phyloP scores from a whole-genome alignment of 345 rosid genomes.

The Euphorbia lathyris region DNA sequence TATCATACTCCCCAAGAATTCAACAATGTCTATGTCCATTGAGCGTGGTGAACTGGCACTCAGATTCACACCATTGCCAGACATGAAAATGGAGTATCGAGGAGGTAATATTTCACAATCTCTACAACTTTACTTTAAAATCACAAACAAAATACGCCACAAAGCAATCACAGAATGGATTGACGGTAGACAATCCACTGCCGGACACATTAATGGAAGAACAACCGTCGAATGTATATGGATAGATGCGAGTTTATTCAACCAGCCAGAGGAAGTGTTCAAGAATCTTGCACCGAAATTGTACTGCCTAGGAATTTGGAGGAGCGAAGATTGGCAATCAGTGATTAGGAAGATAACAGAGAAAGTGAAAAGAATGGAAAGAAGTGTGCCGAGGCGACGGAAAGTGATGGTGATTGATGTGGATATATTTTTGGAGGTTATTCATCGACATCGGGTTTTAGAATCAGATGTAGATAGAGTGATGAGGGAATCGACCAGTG shows the following conservation, averaged over 20 bases:
- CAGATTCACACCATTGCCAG: background rate
- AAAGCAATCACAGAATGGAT: background rate
- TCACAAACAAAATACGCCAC: background rate
- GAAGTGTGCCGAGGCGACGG: background rate
- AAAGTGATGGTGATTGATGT: background rate
- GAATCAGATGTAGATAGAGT: background rate
- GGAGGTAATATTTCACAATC: background rate
- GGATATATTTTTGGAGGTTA: background rate
- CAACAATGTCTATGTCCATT: background rate
- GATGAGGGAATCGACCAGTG: background rate
- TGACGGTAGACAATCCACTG: background rate
- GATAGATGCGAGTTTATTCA: background rate
- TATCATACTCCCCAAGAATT: background rate
- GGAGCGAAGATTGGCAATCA: background rate
- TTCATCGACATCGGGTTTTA: background rate
- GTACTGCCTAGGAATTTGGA: background rate
- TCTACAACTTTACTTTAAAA: background rate
- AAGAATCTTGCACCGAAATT: background rate
- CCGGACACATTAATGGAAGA: background rate
- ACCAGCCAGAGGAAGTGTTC: background rate
- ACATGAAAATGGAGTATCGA: background rate
- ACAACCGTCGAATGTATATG: background rate
- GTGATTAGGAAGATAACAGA: background rate
- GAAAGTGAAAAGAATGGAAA: background rate
- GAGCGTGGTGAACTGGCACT: background rate